Evolutionary conservation across 129 eudicot species (phyloP).

Genomic region (Pittosporum tobira): DNA sequence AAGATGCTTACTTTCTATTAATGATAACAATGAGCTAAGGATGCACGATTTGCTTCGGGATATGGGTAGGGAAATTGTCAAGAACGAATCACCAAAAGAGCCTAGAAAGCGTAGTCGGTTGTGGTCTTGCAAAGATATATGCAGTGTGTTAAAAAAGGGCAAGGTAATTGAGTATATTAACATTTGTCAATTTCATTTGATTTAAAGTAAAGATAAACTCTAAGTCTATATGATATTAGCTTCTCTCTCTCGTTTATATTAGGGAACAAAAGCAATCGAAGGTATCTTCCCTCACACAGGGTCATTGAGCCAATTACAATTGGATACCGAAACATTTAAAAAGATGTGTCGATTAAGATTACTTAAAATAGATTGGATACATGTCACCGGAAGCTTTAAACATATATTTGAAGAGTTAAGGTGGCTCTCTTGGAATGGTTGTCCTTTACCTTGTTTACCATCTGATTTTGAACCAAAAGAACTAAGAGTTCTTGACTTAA

Average conservation of each 20-base stretch:
- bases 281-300: no score
- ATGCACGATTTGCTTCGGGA: constrained; percentile 18
- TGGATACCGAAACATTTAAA: not conserved
- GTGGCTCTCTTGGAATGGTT: constrained; percentile 8
- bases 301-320: not conserved
- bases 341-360: not conserved
- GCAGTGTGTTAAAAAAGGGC: not conserved
- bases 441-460: constrained; percentile 6
- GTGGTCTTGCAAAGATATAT: no score
- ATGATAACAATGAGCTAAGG: no score
- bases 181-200: no score
- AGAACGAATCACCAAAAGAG: not conserved
- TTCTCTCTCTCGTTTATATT: not conserved
- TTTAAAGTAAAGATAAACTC: no score
- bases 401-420: constrained; percentile 17
- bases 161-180: constrained; percentile 5
- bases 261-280: constrained; percentile 3
- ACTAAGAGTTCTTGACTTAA: constrained; percentile 17
- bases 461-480: not conserved
- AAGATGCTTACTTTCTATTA: not conserved
- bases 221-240: no score
- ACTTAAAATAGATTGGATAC: not conserved
- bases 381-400: not conserved
- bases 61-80: constrained; percentile 12
- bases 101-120: constrained; percentile 10